Evolutionary conservation across 495 filamentous ascomycete species (phyloP).

Genomic region (Parathielavia appendiculata): DNA sequence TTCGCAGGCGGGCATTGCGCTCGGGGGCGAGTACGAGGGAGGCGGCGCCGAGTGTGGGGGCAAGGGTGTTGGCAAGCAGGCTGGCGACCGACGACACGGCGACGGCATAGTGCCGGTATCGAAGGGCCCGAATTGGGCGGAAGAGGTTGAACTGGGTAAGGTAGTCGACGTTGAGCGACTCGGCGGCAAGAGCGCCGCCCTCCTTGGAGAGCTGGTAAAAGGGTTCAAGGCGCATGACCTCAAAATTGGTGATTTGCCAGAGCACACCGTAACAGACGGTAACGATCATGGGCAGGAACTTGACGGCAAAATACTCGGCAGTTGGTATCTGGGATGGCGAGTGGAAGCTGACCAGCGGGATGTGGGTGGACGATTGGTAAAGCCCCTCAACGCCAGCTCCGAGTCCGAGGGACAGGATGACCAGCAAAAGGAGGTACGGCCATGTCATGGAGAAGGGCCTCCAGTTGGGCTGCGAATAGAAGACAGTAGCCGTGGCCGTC

Average conservation of each 20-base stretch:
- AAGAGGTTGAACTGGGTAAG: conserved; percentile 59
- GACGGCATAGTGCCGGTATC: conserved; percentile 60
- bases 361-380: conserved; percentile 50
- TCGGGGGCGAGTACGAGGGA: conserved; percentile 50
- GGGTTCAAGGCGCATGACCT: conserved; percentile 67
- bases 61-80: conserved; percentile 57
- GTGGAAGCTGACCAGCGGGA: conserved; percentile 47
- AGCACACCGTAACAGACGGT: conserved; percentile 67
- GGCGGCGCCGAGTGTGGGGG: conserved; percentile 58
- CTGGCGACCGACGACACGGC: conserved; percentile 56
- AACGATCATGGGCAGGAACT: conserved; percentile 64
- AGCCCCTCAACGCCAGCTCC: conserved; percentile 55
- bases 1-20: conserved; percentile 27
- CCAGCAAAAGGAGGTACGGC: conserved; percentile 53
- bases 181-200: conserved; percentile 57
- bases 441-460: conserved; percentile 65
- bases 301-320: conserved; percentile 59
- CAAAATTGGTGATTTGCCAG: conserved; percentile 70
- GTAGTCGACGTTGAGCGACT: conserved; percentile 70
- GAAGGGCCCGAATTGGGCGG: conserved; percentile 55
- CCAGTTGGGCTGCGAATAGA: conserved; percentile 62
- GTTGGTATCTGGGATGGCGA: conserved; percentile 47
- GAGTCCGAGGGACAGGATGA: conserved; percentile 52
- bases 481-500: conserved; percentile 37
- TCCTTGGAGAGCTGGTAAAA: conserved; percentile 68